Conservation (phyloP, 2,329 filamentous ascomycete species). For the Neofusicoccum sp. region DNA sequence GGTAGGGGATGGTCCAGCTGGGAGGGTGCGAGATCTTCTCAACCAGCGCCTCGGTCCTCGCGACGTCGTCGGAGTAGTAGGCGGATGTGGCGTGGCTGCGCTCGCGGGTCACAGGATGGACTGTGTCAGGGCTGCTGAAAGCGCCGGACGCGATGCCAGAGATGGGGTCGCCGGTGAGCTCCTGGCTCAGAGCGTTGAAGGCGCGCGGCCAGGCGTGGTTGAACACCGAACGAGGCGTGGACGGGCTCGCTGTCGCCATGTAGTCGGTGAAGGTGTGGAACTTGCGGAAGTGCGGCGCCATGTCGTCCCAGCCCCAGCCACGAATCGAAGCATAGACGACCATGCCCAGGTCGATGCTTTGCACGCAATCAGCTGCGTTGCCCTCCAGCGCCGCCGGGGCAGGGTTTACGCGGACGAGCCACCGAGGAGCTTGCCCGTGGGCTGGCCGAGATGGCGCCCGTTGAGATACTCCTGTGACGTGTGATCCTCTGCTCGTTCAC, state of each 20-base stretch:
- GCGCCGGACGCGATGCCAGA: slow-evolving; percentile 21
- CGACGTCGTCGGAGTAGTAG: slow-evolving; percentile 19
- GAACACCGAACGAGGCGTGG: slow-evolving; percentile 22
- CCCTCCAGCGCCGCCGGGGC: slow-evolving; percentile 23
- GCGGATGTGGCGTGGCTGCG: slow-evolving; percentile 18
- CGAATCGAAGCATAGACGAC: slow-evolving; percentile 45
- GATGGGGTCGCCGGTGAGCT: slow-evolving; percentile 23
- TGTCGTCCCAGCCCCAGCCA: slow-evolving; percentile 61
- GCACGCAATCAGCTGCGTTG: neutral
- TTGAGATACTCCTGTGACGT: slow-evolving; percentile 3
- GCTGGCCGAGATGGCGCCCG: slow-evolving; percentile 30
- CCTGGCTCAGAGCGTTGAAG: slow-evolving; percentile 24
- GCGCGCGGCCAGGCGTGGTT: slow-evolving; percentile 25
- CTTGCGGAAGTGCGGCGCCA: slow-evolving; percentile 32
- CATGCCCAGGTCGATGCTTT: slow-evolving; percentile 30
- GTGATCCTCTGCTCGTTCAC: neutral
- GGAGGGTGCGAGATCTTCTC: slow-evolving; percentile 24
- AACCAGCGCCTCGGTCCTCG: neutral
- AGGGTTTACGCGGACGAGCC: slow-evolving; percentile 39
- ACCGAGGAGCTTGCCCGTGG: slow-evolving; percentile 33
- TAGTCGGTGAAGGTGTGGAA: slow-evolving; percentile 26
- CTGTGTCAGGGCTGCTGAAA: slow-evolving; percentile 20
- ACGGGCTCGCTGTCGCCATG: slow-evolving; percentile 26
- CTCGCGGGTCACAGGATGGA: slow-evolving; percentile 17
- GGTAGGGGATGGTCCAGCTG: neutral